These are phyloP conservation scores for Colletotrichum filicis DNA, from an alignment of 2,329 filamentous ascomycete species.

Conservation along the genomic window DNA sequence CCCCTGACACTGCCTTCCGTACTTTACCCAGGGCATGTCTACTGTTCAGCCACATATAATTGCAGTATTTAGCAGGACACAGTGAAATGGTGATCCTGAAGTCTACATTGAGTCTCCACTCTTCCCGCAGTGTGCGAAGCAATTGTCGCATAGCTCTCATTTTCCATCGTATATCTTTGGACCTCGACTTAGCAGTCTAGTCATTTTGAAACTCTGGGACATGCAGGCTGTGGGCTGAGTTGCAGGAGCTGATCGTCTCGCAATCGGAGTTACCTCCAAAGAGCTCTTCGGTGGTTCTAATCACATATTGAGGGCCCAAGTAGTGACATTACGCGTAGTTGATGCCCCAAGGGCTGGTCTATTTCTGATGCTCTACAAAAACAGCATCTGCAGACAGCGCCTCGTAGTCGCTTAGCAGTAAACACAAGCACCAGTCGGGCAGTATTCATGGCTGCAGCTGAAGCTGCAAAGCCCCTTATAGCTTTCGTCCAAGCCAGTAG, in stretches of 20 bases:
- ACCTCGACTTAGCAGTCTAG: too few species aligned
- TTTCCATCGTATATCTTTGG: too few species aligned
- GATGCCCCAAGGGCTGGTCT: background rate
- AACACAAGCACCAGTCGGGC: conserved; percentile 47
- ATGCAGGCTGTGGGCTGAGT: too few species aligned
- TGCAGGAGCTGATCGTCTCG: too few species aligned
- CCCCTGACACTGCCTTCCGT: background rate
- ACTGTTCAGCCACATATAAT: background rate
- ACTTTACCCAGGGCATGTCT: background rate
- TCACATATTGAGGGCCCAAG: too few species aligned
- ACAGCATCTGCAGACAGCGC: background rate
- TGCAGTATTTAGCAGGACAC: background rate
- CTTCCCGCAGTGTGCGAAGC: too few species aligned
- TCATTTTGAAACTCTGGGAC: too few species aligned
- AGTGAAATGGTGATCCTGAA: background rate
- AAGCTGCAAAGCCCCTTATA: conserved; percentile 59
- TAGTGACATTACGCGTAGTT: too few species aligned
- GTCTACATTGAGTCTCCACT: too few species aligned
- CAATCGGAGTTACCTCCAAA: too few species aligned
- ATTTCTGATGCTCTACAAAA: background rate
- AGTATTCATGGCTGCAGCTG: conserved; percentile 58
- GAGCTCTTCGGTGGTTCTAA: too few species aligned
- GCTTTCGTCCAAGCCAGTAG: conserved; percentile 43
- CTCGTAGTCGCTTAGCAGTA: conserved; percentile 22
- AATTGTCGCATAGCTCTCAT: too few species aligned